phyloP scores from a whole-genome alignment of 108 stramenopile genomes.

The Nitzschia putrida region DNA sequence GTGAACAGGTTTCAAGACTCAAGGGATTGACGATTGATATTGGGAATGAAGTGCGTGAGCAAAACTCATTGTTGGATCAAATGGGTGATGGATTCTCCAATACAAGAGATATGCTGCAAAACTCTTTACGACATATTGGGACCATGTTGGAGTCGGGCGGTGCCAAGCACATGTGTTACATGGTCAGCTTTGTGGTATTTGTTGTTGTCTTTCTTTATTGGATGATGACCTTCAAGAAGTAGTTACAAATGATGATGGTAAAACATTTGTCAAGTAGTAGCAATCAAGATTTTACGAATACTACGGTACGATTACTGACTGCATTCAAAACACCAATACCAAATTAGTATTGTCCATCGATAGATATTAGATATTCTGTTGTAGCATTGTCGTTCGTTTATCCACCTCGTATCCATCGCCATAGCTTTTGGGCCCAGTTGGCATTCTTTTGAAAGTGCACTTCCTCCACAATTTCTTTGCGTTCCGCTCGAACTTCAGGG shows the following conservation, averaged over 20 bases:
- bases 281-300: too few species aligned
- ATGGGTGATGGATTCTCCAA: constrained; percentile 84
- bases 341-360: neutral
- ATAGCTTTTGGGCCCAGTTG: constrained; percentile 39
- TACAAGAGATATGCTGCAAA: constrained; percentile 71
- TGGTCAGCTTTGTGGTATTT: constrained; percentile 82
- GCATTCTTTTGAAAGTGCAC: constrained; percentile 58
- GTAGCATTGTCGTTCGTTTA: constrained; percentile 2
- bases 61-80: constrained; percentile 81
- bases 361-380: neutral
- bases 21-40: constrained; percentile 90
- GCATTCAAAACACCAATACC: too few species aligned
- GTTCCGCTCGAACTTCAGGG: constrained; percentile 38
- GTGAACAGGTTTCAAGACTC: constrained; percentile 80
- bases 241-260: too few species aligned
- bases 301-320: too few species aligned
- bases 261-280: too few species aligned
- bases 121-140: constrained; percentile 73
- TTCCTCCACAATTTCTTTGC: constrained; percentile 56
- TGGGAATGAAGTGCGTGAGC: constrained; percentile 86
- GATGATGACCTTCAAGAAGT: constrained; percentile 61
- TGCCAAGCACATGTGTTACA: constrained; percentile 87
- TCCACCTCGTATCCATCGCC: constrained; percentile 49
- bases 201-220: constrained; percentile 86
- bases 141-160: constrained; percentile 84